Percentiles rank a stretch among this genome's conserved stretches.
phyloP scores from a whole-genome alignment of 192 early-diverging fungal genomes.

The Podila clonocystis region DNA sequence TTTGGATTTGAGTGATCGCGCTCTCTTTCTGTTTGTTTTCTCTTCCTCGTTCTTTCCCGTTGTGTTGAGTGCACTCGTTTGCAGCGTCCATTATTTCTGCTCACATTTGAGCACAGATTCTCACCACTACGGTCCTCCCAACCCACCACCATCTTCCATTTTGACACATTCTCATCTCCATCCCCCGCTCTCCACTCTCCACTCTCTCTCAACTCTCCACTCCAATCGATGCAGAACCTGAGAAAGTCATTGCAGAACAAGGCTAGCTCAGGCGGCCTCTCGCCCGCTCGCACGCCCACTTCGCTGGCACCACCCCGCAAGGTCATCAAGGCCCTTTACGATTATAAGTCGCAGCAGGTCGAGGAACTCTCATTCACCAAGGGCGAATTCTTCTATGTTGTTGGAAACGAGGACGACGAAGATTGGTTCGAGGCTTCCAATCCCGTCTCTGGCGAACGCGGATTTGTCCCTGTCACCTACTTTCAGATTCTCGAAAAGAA shows the following conservation, averaged over 20 bases:
- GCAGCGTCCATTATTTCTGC: too few species aligned
- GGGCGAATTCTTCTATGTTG: conserved; percentile 83
- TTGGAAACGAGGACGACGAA: conserved; percentile 74
- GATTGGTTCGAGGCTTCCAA: conserved; percentile 82
- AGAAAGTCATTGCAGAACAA: conserved; percentile 45
- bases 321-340: conserved; percentile 77
- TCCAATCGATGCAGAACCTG: conserved; percentile 34
- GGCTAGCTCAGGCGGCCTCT: conserved; percentile 38
- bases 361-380: conserved; percentile 77
- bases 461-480: conserved; percentile 74
- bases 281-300: conserved; percentile 21
- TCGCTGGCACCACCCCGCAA: conserved; percentile 67
- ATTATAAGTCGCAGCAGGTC: conserved; percentile 67
- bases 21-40: too few species aligned
- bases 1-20: too few species aligned
- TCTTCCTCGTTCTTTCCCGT: too few species aligned
- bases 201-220: background rate
- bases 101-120: too few species aligned
- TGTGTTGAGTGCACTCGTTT: too few species aligned
- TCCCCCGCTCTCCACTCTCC: too few species aligned
- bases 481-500: conserved; percentile 78
- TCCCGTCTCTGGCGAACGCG: conserved; percentile 74
- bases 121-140: too few species aligned
- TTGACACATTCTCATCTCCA: too few species aligned
- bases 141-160: too few species aligned